Conservation (phyloP, 495 filamentous ascomycete species). For the Pseudevernia furfuracea region DNA sequence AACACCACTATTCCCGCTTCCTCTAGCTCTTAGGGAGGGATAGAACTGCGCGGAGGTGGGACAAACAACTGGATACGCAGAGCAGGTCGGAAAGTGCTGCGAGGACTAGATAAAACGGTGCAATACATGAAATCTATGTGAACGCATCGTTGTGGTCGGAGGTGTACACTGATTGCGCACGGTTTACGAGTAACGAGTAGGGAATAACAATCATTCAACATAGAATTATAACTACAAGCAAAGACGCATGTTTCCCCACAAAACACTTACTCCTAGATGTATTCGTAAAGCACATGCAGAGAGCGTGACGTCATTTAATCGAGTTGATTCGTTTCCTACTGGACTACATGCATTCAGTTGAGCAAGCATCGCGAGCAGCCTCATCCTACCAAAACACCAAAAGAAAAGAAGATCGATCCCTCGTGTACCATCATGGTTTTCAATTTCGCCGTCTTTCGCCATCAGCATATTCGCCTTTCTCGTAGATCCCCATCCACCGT, state of each 20-base stretch:
- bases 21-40: conserved; percentile 8
- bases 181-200: not conserved
- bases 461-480: conserved; percentile 1
- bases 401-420: conserved; percentile 5
- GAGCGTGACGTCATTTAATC: not conserved
- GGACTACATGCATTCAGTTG: conserved; percentile 9
- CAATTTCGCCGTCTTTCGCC: conserved; percentile 12
- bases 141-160: not conserved
- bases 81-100: not conserved
- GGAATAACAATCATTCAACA: not conserved
- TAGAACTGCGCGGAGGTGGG: not conserved
- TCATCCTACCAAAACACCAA: conserved; percentile 5
- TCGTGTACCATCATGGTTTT: conserved; percentile 1
- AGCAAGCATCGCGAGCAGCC: conserved; percentile 11
- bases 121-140: not conserved
- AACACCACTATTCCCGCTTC: conserved; percentile 25
- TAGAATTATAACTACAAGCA: not conserved
- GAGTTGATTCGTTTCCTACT: conserved; percentile 16
- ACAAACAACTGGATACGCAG: not conserved
- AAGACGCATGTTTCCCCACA: too few species aligned
- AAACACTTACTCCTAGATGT: too few species aligned
- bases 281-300: not conserved
- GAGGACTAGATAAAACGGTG: not conserved
- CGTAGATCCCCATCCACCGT: not conserved
- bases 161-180: not conserved